Base-by-base conservation (phyloP, 192 early-diverging fungal species). In the Oehlia diaphana region DNA sequence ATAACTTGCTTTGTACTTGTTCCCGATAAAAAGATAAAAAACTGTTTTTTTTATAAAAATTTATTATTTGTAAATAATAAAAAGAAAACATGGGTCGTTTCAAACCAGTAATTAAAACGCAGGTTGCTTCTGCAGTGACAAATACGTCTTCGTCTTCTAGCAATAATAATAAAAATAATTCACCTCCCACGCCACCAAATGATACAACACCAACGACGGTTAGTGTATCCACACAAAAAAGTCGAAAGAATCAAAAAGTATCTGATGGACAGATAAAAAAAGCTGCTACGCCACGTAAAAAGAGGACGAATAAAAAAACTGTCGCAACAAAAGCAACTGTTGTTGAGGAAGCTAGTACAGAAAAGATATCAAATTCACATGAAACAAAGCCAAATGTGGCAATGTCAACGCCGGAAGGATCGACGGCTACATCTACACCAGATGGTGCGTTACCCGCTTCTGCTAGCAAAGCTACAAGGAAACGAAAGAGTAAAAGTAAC, bases 221-320 rank as follows among this genome's bases (percentile, higher is more conserved):
- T 28, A 74, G 28, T 16, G 72, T 33, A 8, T 23, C 72, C 9
- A 74, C 72, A 2, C 72, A 74, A 58, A 74, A 74, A 33, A 13
- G 26, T 58, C 42, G 61, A 74, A 74, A 74, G 50, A 58, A 49
- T 58, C 72, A 74, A 74, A 74, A 62, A 61, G 28, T 74, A n/a
- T 33, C 28, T 16, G 72, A 74, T 33, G 72, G 10, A 31, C 23
- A 19, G 5, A 42, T 74, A 58, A 74, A 74, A 74, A 74, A 74
- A 42, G 47, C 28, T 16, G 12, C n/a, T 49, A 42, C 69, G 37
- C 49, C 72, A 31, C 42, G 72, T 33, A 74, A 74, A 74, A 49
- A 35, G n/a, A 74, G 61, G 31, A 62, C 50, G 0, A 49, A 66
- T 31, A 31, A 28, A 9, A 33, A 58, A 47, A 47, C 23, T 23